Evolutionary conservation across 2,329 filamentous ascomycete genomes (phyloP), one percentile per base, ranked within the genome.

Genomic region (Clonostachys sp.): DNA sequence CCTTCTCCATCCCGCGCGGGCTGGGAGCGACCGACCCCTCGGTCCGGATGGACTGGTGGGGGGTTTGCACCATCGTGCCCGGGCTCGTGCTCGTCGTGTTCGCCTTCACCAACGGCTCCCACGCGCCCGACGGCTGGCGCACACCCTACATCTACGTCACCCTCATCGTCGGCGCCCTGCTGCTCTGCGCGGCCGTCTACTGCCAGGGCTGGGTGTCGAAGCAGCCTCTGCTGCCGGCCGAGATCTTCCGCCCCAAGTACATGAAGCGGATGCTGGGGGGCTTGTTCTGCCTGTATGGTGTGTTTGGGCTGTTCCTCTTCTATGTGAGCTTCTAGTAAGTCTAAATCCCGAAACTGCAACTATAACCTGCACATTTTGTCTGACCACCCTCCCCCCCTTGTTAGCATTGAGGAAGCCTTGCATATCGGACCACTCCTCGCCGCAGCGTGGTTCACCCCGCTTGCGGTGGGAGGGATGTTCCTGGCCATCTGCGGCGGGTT

Each of bases 71-170:
- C 13, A 83, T 85, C 14, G 74, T 88, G 0, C 73, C 76, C 0
- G 87, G 84, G 0, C 63, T 91, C 12, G 73, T 87, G 3, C 72
- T 94, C 24, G 72, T 89, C 52, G 84, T 90, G 0, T 92, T 84
- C 56, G 85, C 87, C 0, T 78, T 94, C 45, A 91, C 87, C 0
- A 84, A 89, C 43, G 84, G 83, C 8, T 78, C 83, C 0, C 81
- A 89, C 60, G 86, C 86, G 0, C 77, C 83, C 0, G 61, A 81
- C 4, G 80, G 84, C 2, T 92, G 88, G 87, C 70, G 64, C n/a
- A 89, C 84, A 0, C 84, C 86, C 2, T 89, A 90, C 53, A 83
- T 92, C 36, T 78, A 79, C 39, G 69, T 83, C 10, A 80, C 82
- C 0, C 77, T 92, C 42, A 66, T 83, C 4, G 38, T 86, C 2